These are phyloP conservation scores for Diddensiella transvaalensis DNA, from an alignment of 805 yeast species.

Conservation along the genomic window DNA sequence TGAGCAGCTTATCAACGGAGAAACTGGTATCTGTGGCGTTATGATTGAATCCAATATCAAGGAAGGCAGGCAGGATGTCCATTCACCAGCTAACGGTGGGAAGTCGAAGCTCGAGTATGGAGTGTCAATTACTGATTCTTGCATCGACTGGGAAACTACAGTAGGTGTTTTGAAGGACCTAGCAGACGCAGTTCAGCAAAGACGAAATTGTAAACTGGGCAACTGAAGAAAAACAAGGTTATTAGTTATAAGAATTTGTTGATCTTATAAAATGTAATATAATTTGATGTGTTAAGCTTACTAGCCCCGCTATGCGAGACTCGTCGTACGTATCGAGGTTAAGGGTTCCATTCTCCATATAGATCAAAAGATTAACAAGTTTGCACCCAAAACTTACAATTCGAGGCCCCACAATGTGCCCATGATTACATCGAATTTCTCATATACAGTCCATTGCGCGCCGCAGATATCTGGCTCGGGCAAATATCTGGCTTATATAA, in stretches of 20 bases:
- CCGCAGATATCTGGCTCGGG: constrained; percentile 19
- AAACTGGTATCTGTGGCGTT: constrained; percentile 76
- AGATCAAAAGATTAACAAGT: no score
- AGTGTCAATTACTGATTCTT: constrained; percentile 95
- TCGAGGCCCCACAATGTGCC: no score
- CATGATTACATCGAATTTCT: constrained; percentile 4
- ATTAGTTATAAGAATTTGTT: no score
- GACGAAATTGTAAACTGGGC: constrained; percentile 50
- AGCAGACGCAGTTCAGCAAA: constrained; percentile 73
- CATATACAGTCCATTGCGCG: constrained; percentile 8
- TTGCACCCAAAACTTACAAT: no score
- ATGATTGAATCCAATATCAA: constrained; percentile 93
- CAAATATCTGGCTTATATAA: constrained; percentile 19
- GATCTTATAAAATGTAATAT: no score
- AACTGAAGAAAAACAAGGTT: neutral
- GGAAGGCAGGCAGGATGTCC: constrained; percentile 92
- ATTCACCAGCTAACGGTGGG: constrained; percentile 63
- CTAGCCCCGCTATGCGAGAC: no score
- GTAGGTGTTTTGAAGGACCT: constrained; percentile 64
- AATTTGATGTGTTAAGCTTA: no score
- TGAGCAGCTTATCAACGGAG: constrained; percentile 75
- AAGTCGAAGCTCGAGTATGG: constrained; percentile 80
- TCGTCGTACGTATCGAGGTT: no score
- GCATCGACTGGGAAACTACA: constrained; percentile 88
- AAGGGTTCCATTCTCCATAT: no score